Conservation (phyloP, 805 yeast genomes). For the Candida gorgasii region DNA sequence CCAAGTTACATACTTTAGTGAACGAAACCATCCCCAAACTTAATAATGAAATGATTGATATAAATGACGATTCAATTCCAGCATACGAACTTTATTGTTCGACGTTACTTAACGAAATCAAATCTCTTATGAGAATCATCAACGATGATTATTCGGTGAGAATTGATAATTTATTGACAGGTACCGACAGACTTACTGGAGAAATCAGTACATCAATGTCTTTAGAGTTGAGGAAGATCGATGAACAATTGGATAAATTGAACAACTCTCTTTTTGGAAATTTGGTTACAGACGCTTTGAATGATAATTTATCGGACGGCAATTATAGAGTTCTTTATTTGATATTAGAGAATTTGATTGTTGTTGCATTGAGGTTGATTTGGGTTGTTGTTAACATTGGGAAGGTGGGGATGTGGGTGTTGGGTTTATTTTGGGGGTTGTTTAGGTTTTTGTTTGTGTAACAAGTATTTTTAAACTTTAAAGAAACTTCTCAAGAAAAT, state of each 20-base stretch:
- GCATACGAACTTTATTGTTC: slow-evolving; percentile 33
- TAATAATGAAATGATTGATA: slow-evolving; percentile 18
- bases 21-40: slow-evolving; percentile 10
- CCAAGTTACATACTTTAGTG: slow-evolving; percentile 8
- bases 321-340: slow-evolving; percentile 42
- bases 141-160: slow-evolving; percentile 50
- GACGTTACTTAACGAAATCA: slow-evolving; percentile 35
- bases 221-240: slow-evolving; percentile 55
- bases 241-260: slow-evolving; percentile 49
- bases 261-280: slow-evolving; percentile 33
- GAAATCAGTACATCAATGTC: slow-evolving; percentile 73
- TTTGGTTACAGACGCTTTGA: slow-evolving; percentile 16
- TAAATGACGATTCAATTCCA: slow-evolving; percentile 36
- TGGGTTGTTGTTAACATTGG: slow-evolving; percentile 58
- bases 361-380: slow-evolving; percentile 49
- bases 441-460: slow-evolving; percentile 14
- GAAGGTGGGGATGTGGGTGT: slow-evolving; percentile 29
- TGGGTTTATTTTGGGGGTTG: slow-evolving; percentile 24
- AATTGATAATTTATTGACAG: slow-evolving; percentile 60
- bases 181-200: slow-evolving; percentile 68
- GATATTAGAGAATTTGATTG: slow-evolving; percentile 53
- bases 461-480: too few species aligned
- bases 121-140: slow-evolving; percentile 34
- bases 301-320: slow-evolving; percentile 18
- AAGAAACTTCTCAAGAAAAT: too few species aligned